A percentile compares a stretch with the other conserved stretches of the same genome.
Evolutionary conservation across 2,329 filamentous ascomycete genomes (phyloP).

Genomic region (Teratosphaeria pseudoeucalypti): DNA sequence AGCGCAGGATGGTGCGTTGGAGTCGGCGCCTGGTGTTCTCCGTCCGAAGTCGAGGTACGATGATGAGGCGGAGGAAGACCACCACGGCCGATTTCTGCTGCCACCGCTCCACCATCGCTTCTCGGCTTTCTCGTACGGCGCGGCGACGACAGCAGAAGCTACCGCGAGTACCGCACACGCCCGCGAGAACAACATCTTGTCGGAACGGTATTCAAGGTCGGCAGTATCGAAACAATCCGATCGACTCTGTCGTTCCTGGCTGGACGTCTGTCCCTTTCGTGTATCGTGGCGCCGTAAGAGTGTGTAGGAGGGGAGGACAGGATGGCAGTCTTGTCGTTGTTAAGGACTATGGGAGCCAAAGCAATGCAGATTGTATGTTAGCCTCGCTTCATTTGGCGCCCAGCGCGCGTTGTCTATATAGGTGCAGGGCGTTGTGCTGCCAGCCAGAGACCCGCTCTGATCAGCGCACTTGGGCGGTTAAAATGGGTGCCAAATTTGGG

Average conservation of each 20-base stretch:
- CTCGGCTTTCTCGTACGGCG: constrained; percentile 13
- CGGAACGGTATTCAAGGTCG: constrained; percentile 4
- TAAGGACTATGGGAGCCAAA: not conserved
- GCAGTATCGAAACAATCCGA: not conserved
- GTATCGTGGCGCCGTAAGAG: not conserved
- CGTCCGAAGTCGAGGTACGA: constrained; percentile 13
- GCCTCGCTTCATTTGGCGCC: not conserved
- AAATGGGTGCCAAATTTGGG: not conserved
- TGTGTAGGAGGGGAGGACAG: not conserved
- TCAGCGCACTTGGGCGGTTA: constrained; percentile 2
- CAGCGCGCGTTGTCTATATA: constrained; percentile 17
- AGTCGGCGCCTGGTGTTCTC: constrained; percentile 3
- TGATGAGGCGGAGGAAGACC: constrained; percentile 3
- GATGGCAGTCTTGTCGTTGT: not conserved
- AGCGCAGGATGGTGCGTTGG: constrained; percentile 11
- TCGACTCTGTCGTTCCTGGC: not conserved
- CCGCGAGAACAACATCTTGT: constrained; percentile 17
- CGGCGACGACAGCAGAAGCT: constrained; percentile 10
- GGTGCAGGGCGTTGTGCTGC: constrained; percentile 17
- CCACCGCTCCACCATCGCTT: constrained; percentile 7
- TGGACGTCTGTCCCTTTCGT: not conserved
- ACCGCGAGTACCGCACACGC: constrained; percentile 12
- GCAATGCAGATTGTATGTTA: not conserved
- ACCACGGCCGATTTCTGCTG: constrained; percentile 5
- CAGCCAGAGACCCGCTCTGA: constrained; percentile 1